phyloP scores from a whole-genome alignment of 768 basidiomycete genomes.

The Leucocoprinus leucothites region DNA sequence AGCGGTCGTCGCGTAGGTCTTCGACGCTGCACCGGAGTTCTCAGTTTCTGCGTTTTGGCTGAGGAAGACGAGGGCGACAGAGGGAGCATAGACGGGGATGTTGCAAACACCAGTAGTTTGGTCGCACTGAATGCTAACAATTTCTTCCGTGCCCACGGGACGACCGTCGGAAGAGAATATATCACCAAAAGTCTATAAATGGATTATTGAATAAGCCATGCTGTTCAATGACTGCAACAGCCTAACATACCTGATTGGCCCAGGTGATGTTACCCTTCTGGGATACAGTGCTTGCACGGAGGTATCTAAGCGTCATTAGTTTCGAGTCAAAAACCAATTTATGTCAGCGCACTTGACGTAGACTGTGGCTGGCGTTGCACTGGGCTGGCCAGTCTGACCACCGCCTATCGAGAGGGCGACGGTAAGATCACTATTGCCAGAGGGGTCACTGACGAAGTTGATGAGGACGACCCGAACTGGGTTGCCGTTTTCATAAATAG shows the following conservation, averaged over 20 bases:
- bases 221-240: neutral
- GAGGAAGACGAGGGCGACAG: constrained; percentile 70
- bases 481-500: constrained; percentile 67
- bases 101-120: constrained; percentile 46
- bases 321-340: neutral
- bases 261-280: constrained; percentile 59
- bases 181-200: constrained; percentile 51
- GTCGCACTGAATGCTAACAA: constrained; percentile 58
- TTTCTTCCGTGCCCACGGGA: constrained; percentile 44
- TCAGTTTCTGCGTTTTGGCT: constrained; percentile 35
- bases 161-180: constrained; percentile 65
- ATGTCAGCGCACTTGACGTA: constrained; percentile 50
- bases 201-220: neutral
- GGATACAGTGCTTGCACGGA: constrained; percentile 42
- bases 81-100: constrained; percentile 65
- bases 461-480: constrained; percentile 63
- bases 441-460: constrained; percentile 65
- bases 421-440: constrained; percentile 53
- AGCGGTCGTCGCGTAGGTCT: constrained; percentile 51
- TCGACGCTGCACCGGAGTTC: constrained; percentile 27
- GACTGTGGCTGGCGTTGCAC: constrained; percentile 41
- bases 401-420: constrained; percentile 50
- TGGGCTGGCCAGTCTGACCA: constrained; percentile 32
- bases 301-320: constrained; percentile 39
- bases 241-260: constrained; percentile 50